A percentile compares a stretch with the other conserved stretches of the same genome.
These are phyloP conservation scores for Amaranthus palmeri DNA, from an alignment of 148 eudicot genomes.

Conservation along the genomic window DNA sequence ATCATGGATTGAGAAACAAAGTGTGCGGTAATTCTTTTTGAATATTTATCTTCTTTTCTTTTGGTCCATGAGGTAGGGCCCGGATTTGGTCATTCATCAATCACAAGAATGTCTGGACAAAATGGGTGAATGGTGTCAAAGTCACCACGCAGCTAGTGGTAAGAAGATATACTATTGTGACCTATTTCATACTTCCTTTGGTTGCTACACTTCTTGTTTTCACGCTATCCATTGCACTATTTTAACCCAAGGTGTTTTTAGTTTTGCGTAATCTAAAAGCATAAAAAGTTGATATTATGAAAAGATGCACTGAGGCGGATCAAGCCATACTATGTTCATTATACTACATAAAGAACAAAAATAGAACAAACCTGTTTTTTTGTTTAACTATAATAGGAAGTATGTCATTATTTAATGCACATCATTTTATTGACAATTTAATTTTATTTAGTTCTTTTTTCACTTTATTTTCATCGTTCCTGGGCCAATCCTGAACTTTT, in stretches of 20 bases:
- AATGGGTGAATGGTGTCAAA: slow-evolving; percentile 89
- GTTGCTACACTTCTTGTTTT: too few relatives aligned
- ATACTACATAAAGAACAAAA: too few relatives aligned
- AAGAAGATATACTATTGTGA: slow-evolving; percentile 18
- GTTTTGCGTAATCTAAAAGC: too few relatives aligned
- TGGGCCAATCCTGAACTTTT: neutral
- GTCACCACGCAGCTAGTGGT: slow-evolving; percentile 90
- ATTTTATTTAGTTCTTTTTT: neutral
- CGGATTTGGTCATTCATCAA: slow-evolving; percentile 83
- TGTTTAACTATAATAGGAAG: too few relatives aligned
- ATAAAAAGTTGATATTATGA: too few relatives aligned
- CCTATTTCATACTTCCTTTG: neutral
- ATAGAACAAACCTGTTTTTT: too few relatives aligned
- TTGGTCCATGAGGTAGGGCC: slow-evolving; percentile 54
- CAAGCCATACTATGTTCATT: too few relatives aligned
- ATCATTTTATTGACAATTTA: neutral
- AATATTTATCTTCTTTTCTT: neutral
- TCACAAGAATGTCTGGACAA: slow-evolving; percentile 65
- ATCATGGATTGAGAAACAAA: neutral
- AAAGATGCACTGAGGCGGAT: too few relatives aligned
- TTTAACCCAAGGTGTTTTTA: too few relatives aligned
- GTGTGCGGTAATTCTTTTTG: neutral
- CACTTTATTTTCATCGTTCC: too few relatives aligned
- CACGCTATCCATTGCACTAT: too few relatives aligned
- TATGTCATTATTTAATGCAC: neutral